Percentiles rank a stretch among this genome's conserved stretches.
Conservation (phyloP, 164 flowering plant genomes). For the Magnolia sinica region DNA sequence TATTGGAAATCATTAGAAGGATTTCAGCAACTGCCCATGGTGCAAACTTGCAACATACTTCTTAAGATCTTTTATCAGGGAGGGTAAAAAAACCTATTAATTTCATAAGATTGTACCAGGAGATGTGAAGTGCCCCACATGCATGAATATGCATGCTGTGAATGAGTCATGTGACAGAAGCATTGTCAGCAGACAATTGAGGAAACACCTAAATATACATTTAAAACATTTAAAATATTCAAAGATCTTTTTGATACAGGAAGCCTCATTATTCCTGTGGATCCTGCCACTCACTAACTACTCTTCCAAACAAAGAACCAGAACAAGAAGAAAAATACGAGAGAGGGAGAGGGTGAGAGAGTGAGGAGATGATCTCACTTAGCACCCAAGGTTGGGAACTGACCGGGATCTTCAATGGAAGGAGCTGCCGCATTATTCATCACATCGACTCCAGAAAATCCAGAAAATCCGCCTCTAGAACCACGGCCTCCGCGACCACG, state of each 20-base stretch:
- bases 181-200: not conserved
- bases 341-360: not conserved
- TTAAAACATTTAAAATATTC: slow-evolving; percentile 17
- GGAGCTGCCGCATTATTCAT: slow-evolving; percentile 33
- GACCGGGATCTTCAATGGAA: slow-evolving; percentile 42
- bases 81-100: not conserved
- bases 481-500: slow-evolving; percentile 81
- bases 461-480: slow-evolving; percentile 58
- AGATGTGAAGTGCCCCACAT: not conserved
- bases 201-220: slow-evolving; percentile 34
- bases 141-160: not conserved
- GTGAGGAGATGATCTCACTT: slow-evolving; percentile 35
- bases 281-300: slow-evolving; percentile 22
- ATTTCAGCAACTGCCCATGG: too few relatives aligned
- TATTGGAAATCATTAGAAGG: too few relatives aligned
- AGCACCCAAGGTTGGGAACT: slow-evolving; percentile 67
- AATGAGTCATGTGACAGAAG: not conserved
- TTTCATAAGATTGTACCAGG: not conserved
- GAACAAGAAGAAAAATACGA: slow-evolving; percentile 11
- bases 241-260: slow-evolving; percentile 21
- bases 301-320: not conserved
- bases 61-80: too few relatives aligned
- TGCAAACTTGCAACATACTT: too few relatives aligned
- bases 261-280: slow-evolving; percentile 31
- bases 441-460: slow-evolving; percentile 35